Base-by-base conservation (phyloP, 306 rosid genomes). In the Pyrus betulifolia region DNA sequence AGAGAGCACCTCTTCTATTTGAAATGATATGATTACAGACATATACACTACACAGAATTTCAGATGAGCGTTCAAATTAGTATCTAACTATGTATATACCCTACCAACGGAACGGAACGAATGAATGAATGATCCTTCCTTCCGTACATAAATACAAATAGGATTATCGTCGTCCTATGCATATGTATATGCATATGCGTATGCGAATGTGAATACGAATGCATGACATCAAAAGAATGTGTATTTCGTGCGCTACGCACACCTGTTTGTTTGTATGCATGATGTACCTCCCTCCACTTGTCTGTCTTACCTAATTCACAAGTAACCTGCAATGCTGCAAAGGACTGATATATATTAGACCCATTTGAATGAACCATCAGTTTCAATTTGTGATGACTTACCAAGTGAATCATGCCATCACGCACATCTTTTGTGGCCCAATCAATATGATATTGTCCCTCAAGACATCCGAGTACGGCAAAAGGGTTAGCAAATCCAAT, bases 321-420 rank as follows among this genome's bases (percentile, higher is more conserved):
- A 40, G 67, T 38, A 23, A 61, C 69, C 77, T 60, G 77, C 21
- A 45, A 14, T 45, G 5, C 51, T 45, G 5, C 51, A 12, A 4
- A 45, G 51, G 13, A 45, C 51, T 45, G 17, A 45, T 45, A 45
- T 12, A 45, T 11, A 13, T 45, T 45, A 45, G 38, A 45, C 17
- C 17, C 17, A 45, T 45, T 3, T 45, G 51, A 45, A 45, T 45
- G 12, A 45, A 45, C 51, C 51, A 45, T 57, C 38, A 21, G 66
- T n/a, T 33, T 33, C 52, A 46, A 67, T 52, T n/a, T 5, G 75
- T 60, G 69, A 70, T 60, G 77, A 67, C 52, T 69, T 63, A 68
- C 59, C 51, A 45, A 45, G 70, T 54, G 72, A 64, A 54, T 74
- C 78, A 72, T 45, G 82, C 74, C 38, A 33, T 33, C 38, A 33